Base-by-base conservation (phyloP, 441 rosid species). In the Jatropha multifida region DNA sequence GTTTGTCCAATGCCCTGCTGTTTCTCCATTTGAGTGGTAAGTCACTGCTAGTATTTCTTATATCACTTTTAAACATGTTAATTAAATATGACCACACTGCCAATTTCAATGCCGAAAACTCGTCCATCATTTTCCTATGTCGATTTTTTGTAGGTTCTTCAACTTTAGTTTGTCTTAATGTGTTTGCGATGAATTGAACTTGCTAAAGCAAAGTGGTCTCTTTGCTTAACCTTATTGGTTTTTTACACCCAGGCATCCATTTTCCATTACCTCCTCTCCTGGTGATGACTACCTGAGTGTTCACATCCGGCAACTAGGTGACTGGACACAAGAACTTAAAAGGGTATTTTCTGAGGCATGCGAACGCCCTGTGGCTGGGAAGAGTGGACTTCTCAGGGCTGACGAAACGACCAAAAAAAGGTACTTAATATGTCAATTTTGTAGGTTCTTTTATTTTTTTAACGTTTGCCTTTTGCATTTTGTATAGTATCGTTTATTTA, bases 211-310 rank as follows among this genome's bases (percentile, higher is more conserved):
- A 75, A 23, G 37, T 37, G 13, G 23, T 58, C 23, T 60, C 40
- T 51, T 49, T 44, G 62, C 14, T 71, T 32, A 17, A 62, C 15
- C 12, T 60, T 5, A 49, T 55, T 23, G 66, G 52, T 0, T 42
- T 40, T 56, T 68, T 81, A 49, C 18, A 52, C 64, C 40, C 90
- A 95, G 99, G 99, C 99, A 95, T 86, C 99, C 99, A 48, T 95
- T 95, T 87, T 95, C 99, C 20, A 92, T 95, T 68, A 95, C 99
- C 41, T 93, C 99, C 20, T 92, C 97, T 51, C 99, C 99, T 61
- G 94, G 86, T 44, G 96, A 95, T 77, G 92, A 90, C 75, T 93
- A 83, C 85, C 91, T 95, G 12, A 95, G 97, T 72, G 90, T 95
- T 80, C 99, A 95, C 79, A 95, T 95, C 66, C 86, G 98, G 17